Base-by-base conservation (phyloP, 2,329 filamentous ascomycete genomes). In the Aspergillus flavus region DNA sequence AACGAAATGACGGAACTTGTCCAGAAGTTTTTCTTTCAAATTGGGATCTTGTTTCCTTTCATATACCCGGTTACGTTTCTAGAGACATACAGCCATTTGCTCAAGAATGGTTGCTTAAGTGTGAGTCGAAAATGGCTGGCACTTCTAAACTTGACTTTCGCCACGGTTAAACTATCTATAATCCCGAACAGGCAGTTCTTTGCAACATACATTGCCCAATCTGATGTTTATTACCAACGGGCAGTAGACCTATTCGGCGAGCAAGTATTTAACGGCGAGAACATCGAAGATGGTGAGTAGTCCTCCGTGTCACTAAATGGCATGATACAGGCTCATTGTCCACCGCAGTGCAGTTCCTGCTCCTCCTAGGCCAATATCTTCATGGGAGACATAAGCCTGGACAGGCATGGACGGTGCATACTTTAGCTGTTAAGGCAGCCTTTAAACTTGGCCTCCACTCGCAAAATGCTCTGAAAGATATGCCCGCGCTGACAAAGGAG, bases 71-170 rank as follows among this genome's bases (percentile, higher is more conserved):
- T 66, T 4, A 52, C 65, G 1, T 73, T 76, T 41, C 57, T 72
- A 1, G 66, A 72, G 16, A 72, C 72, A 10, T 76, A 74, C 52
- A 54, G 54, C 11, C 63, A 70, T 52, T 64, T 70, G 57, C 55
- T 62, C 3, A 54, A 57, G 10, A 64, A 70, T 5, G 71, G 69
- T 23, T 69, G 69, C 16, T 65, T 59, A 3, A 68, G 63, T 11
- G 68, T 73, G 7, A 67, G 74, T 4, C 66, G 70, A 36, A 74
- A 71, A 0, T 76, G 74, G 74, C 66, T 76, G n/a, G 74, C 73
- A 5, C 45, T 75, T 2, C 58, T 76, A 11, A 75, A 75, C 34
- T 72, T 75, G 56, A 64, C 75, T 1, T 61, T 76, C 7, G 74
- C 74, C 5, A 75, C 74, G 68, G 43, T 46, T 14, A 46, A 23